Evolutionary conservation across 768 basidiomycete genomes (phyloP).

Genomic region (Mycena galericulata): DNA sequence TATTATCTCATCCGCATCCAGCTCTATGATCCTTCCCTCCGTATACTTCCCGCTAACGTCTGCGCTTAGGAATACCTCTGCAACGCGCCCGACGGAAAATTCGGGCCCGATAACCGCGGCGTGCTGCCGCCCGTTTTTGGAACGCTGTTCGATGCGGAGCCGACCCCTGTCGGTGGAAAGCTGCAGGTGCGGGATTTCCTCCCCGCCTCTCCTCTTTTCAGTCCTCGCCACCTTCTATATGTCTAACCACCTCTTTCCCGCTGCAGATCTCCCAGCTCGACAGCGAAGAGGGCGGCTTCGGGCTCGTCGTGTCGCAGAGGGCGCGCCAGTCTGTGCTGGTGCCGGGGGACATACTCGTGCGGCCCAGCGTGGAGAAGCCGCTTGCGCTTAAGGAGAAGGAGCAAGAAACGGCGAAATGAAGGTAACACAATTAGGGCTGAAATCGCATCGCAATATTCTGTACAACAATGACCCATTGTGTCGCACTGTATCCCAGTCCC

Average conservation of each 20-base stretch:
- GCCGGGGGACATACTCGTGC: conserved; percentile 14
- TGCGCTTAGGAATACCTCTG: conserved; percentile 41
- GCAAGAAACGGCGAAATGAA: background rate
- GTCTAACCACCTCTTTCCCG: background rate
- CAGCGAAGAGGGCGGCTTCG: conserved; percentile 29
- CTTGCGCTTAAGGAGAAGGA: background rate
- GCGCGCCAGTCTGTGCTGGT: conserved; percentile 31
- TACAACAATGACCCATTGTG: no score
- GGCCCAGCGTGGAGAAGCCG: conserved; percentile 23
- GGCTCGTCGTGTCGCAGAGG: conserved; percentile 31
- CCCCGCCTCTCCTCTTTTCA: background rate
- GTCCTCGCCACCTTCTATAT: no score
- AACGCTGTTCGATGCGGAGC: conserved; percentile 33
- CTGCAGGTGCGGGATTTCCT: conserved; percentile 11
- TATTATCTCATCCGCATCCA: no score
- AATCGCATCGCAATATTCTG: no score
- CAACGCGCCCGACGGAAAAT: conserved; percentile 55
- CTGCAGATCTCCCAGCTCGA: conserved; percentile 30
- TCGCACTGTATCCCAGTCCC: no score
- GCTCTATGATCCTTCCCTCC: background rate
- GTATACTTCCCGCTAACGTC: background rate
- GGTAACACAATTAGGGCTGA: no score
- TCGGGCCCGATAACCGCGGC: conserved; percentile 32
- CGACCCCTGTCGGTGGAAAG: conserved; percentile 30
- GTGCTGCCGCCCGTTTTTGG: conserved; percentile 51